Conservation (phyloP, 2,329 filamentous ascomycete species). For the Fusarium dimerum region DNA sequence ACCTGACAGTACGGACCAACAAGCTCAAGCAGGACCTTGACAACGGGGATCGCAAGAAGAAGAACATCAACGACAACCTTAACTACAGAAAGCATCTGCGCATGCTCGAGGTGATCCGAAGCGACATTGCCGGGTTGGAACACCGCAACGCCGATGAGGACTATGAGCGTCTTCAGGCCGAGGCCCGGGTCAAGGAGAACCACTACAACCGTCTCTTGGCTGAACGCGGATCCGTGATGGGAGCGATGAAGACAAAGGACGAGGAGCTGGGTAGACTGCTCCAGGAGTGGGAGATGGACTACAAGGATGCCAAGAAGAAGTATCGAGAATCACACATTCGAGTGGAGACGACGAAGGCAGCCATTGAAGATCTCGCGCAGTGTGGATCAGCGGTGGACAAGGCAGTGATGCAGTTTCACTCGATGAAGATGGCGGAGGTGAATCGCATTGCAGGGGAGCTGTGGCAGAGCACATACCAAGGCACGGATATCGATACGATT, state of each 20-base stretch:
- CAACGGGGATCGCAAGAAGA: constrained; percentile 79
- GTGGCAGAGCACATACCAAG: constrained; percentile 97
- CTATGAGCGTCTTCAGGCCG: constrained; percentile 69
- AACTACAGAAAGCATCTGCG: constrained; percentile 76
- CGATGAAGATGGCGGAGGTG: constrained; percentile 97
- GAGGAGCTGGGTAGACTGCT: constrained; percentile 73
- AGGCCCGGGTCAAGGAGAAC: constrained; percentile 68
- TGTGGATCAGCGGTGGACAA: constrained; percentile 86
- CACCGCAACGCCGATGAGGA: constrained; percentile 81
- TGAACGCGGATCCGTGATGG: constrained; percentile 72
- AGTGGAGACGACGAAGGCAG: constrained; percentile 88
- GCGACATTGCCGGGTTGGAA: constrained; percentile 74
- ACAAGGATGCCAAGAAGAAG: constrained; percentile 75
- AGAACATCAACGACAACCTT: constrained; percentile 86
- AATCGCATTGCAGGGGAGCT: constrained; percentile 93
- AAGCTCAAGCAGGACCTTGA: constrained; percentile 74
- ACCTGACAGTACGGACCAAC: constrained; percentile 71
- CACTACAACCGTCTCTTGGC: constrained; percentile 70
- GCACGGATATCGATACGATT: constrained; percentile 96
- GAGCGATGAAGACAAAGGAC: constrained; percentile 81
- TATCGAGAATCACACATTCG: constrained; percentile 89
- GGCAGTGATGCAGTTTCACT: constrained; percentile 96
- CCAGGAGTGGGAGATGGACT: constrained; percentile 81
- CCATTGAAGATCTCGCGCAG: constrained; percentile 83
- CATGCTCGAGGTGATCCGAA: constrained; percentile 65